phyloP scores from a whole-genome alignment of 2,329 filamentous ascomycete genomes.

The Ceratocystis destructans region DNA sequence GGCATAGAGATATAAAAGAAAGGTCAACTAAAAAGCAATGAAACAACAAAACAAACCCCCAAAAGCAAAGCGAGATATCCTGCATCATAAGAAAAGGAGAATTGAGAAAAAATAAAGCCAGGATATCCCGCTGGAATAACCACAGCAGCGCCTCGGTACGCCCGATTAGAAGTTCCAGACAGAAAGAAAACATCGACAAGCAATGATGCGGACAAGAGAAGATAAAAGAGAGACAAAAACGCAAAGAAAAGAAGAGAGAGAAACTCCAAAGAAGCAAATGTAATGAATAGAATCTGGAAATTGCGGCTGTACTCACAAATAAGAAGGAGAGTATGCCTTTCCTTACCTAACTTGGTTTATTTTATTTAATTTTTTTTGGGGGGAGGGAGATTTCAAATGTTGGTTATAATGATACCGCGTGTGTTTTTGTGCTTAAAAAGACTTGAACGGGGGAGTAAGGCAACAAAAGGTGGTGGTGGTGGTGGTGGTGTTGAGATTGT shows the following conservation, averaged over 20 bases:
- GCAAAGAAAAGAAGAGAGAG: neutral
- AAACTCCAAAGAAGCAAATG: constrained; percentile 1
- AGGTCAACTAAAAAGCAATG: neutral
- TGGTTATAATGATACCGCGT: neutral
- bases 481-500: neutral
- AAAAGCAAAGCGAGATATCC: neutral
- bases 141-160: neutral
- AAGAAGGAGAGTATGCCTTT: constrained; percentile 6
- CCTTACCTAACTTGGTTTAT: neutral
- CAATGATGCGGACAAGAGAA: neutral
- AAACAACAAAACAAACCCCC: neutral
- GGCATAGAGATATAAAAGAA: neutral
- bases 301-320: neutral
- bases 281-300: constrained; percentile 1
- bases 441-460: neutral
- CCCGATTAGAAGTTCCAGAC: constrained; percentile 1
- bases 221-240: neutral
- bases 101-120: neutral
- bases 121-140: neutral
- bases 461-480: no score
- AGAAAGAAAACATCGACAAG: neutral
- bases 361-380: neutral
- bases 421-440: neutral
- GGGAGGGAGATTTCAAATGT: neutral
- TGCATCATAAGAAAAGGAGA: neutral